phyloP scores from a whole-genome alignment of 1,284 basidiomycete genomes.

The Cryptococcus floricola region DNA sequence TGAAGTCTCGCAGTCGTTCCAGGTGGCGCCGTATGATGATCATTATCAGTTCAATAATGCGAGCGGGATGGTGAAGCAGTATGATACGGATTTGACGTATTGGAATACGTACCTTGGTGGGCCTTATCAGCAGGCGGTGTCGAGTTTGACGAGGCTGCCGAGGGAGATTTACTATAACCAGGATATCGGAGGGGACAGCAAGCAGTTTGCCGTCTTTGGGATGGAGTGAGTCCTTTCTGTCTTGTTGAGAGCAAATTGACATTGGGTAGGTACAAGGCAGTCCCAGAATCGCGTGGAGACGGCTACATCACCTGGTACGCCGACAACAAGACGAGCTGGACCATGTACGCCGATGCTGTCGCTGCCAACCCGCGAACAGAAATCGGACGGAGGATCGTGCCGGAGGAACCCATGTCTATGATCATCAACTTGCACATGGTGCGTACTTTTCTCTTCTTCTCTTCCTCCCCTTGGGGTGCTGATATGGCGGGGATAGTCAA shows the following conservation, averaged over 20 bases:
- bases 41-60: conserved; percentile 60
- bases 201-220: conserved; percentile 12
- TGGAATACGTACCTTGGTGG: conserved; percentile 73
- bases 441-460: neutral
- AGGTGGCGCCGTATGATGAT: conserved; percentile 55
- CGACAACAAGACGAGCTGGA: conserved; percentile 55
- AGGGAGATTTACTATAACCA: conserved; percentile 46
- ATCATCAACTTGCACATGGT: conserved; percentile 42
- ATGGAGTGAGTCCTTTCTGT: conserved; percentile 42
- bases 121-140: conserved; percentile 71
- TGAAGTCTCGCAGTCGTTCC: conserved; percentile 27
- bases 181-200: neutral
- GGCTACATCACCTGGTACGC: conserved; percentile 66
- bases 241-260: neutral
- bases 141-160: conserved; percentile 56
- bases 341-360: conserved; percentile 58
- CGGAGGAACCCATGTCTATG: conserved; percentile 67
- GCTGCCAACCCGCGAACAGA: conserved; percentile 56
- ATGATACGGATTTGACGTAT: conserved; percentile 54
- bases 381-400: conserved; percentile 62
- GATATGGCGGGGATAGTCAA: conserved; percentile 28
- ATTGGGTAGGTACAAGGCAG: conserved; percentile 57
- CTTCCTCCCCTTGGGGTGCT: conserved; percentile 1
- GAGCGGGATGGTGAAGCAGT: conserved; percentile 42
- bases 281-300: conserved; percentile 55